Evolutionary conservation across 78 protist genomes (phyloP), one percentile per base, ranked within the genome.

Genomic region (Parvularia atlantis): DNA sequence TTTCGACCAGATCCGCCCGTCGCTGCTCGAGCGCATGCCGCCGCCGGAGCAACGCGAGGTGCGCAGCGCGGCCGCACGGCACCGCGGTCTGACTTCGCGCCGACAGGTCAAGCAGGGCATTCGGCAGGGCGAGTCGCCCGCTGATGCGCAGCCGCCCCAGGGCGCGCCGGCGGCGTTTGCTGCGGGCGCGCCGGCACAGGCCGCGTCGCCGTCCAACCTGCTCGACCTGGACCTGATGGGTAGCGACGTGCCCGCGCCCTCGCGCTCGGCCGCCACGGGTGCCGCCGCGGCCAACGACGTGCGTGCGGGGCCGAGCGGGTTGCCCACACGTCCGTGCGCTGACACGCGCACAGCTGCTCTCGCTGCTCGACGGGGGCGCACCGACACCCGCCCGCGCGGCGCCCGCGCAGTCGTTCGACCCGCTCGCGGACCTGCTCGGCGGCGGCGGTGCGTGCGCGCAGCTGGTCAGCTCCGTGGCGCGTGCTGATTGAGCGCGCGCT

Each of bases 11-110:
- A 19, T 73, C 24, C 78, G 78, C 59, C 36, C 44, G 31, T 39
- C 59, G 1, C 30, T 81, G 31, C 65, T 81, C 56, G 80, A 75
- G 69, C 73, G 66, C 39, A 81, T 81, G 86, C 86, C 78, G 7
- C 31, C 28, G 26, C 11, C 24, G 13, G 70, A 73, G 62, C n/a
- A n/a, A 65, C 22, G 43, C 6, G 48, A 43, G 11, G 48, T 11
- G 6, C 22, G 11, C n/a, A n/a, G n/a, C n/a, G n/a, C n/a, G n/a
- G n/a, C n/a, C n/a, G n/a, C n/a, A n/a, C 33, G 44, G 10, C 52
- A 66, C 35, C 43, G 10, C 64, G 66, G 57, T 24, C 80, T 16
- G 56, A 66, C 36, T 46, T 81, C 37, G 26, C 61, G 48, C 57
- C 46, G 36, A 58, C 68, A 76, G 54, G 64, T 74, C 79, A 66